These are phyloP conservation scores for Diaporthe caulivora DNA, from an alignment of 2,329 filamentous ascomycete species.

Conservation along the genomic window DNA sequence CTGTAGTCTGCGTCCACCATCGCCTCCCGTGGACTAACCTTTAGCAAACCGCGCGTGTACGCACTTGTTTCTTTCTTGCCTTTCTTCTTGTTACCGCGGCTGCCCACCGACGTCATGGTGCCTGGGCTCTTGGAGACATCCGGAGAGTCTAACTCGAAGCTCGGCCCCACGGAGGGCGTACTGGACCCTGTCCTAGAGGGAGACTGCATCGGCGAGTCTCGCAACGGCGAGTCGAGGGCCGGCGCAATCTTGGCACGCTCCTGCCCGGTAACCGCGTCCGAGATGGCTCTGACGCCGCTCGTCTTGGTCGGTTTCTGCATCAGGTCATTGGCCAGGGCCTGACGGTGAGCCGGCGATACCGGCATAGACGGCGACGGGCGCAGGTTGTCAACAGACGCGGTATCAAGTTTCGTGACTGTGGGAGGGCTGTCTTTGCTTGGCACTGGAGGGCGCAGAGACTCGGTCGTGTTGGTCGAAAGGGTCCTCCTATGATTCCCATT, in stretches of 20 bases:
- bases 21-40: constrained; percentile 84
- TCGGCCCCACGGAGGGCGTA: constrained; percentile 73
- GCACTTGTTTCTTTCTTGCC: constrained; percentile 96
- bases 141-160: constrained; percentile 83
- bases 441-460: constrained; percentile 64
- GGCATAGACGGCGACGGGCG: constrained; percentile 53
- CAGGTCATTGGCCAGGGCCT: constrained; percentile 46
- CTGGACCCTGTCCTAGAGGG: constrained; percentile 83
- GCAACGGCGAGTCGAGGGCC: constrained; percentile 62
- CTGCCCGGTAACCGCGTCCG: constrained; percentile 74
- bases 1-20: constrained; percentile 91
- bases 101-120: constrained; percentile 60
- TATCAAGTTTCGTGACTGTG: constrained; percentile 72
- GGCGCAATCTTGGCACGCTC: constrained; percentile 66
- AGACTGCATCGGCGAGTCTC: constrained; percentile 69
- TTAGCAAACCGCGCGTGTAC: constrained; percentile 87
- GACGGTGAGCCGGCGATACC: constrained; percentile 59
- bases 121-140: constrained; percentile 71
- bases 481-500: constrained; percentile 67
- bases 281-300: constrained; percentile 81
- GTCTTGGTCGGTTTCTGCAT: constrained; percentile 59
- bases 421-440: constrained; percentile 68
- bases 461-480: constrained; percentile 70
- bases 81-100: constrained; percentile 71
- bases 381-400: constrained; percentile 50